These are phyloP conservation scores for Chlamydomonas incerta DNA, from an alignment of 139 green algal genomes.

Conservation along the genomic window DNA sequence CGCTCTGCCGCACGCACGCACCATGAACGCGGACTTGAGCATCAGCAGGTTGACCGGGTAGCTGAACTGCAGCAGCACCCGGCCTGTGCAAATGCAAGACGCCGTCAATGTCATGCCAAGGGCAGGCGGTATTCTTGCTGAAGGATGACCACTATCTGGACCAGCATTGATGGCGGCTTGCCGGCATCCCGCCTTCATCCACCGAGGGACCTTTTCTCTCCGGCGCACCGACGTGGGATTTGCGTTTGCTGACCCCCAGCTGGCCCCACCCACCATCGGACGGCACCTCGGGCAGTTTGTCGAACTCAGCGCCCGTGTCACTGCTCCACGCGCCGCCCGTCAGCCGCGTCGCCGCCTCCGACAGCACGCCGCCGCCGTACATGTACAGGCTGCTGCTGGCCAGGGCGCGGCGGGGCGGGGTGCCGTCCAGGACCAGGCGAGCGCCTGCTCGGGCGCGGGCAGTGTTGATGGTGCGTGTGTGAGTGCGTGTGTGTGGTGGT, in stretches of 20 bases:
- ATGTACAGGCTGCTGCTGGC: constrained; percentile 21
- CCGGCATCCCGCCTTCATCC: no score
- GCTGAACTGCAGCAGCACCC: background rate
- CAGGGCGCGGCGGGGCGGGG: background rate
- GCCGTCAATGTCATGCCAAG: no score
- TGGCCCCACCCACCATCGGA: constrained; percentile 59
- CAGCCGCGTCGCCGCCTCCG: background rate
- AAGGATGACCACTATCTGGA: no score
- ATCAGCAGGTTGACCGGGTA: background rate
- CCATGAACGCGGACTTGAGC: background rate
- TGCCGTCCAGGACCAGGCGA: constrained; percentile 35
- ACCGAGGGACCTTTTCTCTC: no score
- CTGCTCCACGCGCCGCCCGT: background rate
- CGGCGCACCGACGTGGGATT: no score
- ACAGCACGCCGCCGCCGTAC: background rate
- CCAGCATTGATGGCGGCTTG: no score
- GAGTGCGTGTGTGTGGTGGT: background rate
- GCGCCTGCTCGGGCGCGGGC: background rate
- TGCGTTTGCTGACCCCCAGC: no score
- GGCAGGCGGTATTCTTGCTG: no score
- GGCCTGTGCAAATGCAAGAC: no score
- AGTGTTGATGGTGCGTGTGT: background rate
- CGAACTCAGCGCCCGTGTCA: background rate
- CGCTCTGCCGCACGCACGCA: no score
- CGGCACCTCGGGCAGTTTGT: constrained; percentile 62